These are phyloP conservation scores for Themeda triandra DNA, from an alignment of 176 grass and related monocot genomes.

Conservation along the genomic window DNA sequence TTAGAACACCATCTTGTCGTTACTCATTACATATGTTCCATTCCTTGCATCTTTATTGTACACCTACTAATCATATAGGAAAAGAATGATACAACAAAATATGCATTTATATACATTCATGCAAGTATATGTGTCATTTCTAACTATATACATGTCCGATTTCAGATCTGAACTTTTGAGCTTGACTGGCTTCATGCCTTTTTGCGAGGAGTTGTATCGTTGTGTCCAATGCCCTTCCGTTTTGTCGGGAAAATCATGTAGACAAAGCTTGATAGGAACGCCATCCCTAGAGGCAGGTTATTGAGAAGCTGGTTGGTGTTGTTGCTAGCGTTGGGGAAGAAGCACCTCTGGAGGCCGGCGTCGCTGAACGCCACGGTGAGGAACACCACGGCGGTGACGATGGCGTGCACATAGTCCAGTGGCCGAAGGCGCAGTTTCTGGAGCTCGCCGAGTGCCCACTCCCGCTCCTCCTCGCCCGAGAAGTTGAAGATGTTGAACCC, in stretches of 20 bases:
- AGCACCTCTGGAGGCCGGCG: constrained; percentile 26
- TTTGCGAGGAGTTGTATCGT: neutral
- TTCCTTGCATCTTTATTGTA: neutral
- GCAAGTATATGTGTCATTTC: neutral
- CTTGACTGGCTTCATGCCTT: neutral
- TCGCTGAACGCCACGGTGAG: constrained; percentile 43
- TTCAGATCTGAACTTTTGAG: neutral
- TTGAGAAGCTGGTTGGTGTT: constrained; percentile 15
- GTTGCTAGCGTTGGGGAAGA: constrained; percentile 9
- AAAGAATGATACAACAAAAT: neutral
- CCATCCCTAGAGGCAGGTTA: constrained; percentile 49
- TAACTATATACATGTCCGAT: neutral
- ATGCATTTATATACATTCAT: neutral
- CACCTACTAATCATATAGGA: neutral
- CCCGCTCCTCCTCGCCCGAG: neutral
- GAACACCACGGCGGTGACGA: constrained; percentile 25
- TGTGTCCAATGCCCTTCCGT: constrained; percentile 43
- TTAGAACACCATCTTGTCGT: neutral
- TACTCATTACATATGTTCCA: neutral
- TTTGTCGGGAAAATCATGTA: constrained; percentile 51
- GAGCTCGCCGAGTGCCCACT: neutral
- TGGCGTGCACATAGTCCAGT: constrained; percentile 34
- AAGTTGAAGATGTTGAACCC: constrained; percentile 53
- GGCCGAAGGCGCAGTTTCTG: neutral
- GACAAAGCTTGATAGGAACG: constrained; percentile 34